These are phyloP conservation scores for Anthostomella pinea DNA, from an alignment of 2,329 filamentous ascomycete genomes.

Conservation along the genomic window DNA sequence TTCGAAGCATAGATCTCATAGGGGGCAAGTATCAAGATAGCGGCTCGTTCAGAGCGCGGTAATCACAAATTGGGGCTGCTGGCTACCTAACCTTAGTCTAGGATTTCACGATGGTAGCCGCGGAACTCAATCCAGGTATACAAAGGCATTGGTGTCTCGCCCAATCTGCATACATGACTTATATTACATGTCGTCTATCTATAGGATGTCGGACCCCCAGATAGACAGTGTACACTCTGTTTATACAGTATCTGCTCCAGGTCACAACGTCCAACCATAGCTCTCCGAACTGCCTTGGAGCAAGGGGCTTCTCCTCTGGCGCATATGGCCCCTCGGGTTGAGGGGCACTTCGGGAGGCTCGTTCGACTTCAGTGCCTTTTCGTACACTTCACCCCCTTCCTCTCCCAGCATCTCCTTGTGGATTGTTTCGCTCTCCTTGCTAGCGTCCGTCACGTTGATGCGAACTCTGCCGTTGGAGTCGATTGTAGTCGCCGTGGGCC, in stretches of 20 bases:
- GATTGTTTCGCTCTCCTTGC: constrained; percentile 40
- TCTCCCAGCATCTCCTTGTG: constrained; percentile 44
- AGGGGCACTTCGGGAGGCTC: constrained; percentile 1
- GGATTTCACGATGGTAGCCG: no score
- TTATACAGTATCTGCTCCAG: neutral
- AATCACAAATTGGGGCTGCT: no score
- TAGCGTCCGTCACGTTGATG: constrained; percentile 41
- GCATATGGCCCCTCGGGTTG: constrained; percentile 1
- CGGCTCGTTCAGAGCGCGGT: no score
- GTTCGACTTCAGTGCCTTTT: constrained; percentile 4
- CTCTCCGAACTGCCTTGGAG: constrained; percentile 35
- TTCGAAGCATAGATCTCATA: no score
- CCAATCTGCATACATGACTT: no score
- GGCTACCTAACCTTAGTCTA: no score
- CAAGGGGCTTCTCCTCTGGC: constrained; percentile 2
- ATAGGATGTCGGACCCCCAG: no score
- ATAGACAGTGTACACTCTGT: no score
- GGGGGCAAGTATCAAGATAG: no score
- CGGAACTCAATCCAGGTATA: no score
- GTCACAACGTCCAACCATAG: constrained; percentile 31
- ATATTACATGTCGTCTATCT: no score
- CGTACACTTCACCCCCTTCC: constrained; percentile 27
- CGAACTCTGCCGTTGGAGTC: constrained; percentile 50
- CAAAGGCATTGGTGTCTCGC: no score
- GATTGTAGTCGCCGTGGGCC: constrained; percentile 48